Evolutionary conservation across 805 yeast species (phyloP).

Genomic region (Metschnikowia matae): DNA sequence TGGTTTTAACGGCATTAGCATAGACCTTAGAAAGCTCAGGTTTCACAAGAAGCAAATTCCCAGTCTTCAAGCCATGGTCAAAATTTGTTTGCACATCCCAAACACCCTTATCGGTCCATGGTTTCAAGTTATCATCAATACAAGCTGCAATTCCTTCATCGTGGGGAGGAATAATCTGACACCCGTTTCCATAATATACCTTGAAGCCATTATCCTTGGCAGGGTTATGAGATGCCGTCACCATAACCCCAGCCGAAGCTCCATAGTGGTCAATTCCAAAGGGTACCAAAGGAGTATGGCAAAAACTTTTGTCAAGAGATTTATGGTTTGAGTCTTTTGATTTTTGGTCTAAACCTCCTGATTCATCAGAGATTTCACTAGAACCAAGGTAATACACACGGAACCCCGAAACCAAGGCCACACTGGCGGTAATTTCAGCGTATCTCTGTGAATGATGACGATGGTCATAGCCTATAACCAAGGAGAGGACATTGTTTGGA

Average conservation of each 20-base stretch:
- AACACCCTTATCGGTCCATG: constrained; percentile 46
- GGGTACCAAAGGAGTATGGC: constrained; percentile 92
- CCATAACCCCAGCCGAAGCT: constrained; percentile 85
- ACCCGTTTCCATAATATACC: constrained; percentile 90
- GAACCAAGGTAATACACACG: constrained; percentile 60
- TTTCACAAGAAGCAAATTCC: constrained; percentile 38
- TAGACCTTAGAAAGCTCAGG: constrained; percentile 43
- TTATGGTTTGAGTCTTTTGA: neutral
- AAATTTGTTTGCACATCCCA: constrained; percentile 45
- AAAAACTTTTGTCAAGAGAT: constrained; percentile 19
- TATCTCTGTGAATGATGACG: constrained; percentile 73
- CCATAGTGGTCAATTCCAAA: constrained; percentile 62
- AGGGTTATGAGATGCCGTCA: constrained; percentile 87
- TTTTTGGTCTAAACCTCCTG: constrained; percentile 4
- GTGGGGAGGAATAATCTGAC: constrained; percentile 93
- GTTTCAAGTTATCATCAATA: constrained; percentile 58
- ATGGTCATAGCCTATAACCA: constrained; percentile 91
- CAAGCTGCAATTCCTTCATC: constrained; percentile 66
- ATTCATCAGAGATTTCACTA: constrained; percentile 30
- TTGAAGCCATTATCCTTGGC: constrained; percentile 89
- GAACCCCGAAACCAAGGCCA: constrained; percentile 64
- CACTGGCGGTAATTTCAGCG: constrained; percentile 75
- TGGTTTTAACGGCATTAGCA: constrained; percentile 20
- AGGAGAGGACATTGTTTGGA: constrained; percentile 26
- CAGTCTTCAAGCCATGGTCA: constrained; percentile 16